Conservation (phyloP, 2,329 filamentous ascomycete genomes). For the Colletotrichum euphorbiae region DNA sequence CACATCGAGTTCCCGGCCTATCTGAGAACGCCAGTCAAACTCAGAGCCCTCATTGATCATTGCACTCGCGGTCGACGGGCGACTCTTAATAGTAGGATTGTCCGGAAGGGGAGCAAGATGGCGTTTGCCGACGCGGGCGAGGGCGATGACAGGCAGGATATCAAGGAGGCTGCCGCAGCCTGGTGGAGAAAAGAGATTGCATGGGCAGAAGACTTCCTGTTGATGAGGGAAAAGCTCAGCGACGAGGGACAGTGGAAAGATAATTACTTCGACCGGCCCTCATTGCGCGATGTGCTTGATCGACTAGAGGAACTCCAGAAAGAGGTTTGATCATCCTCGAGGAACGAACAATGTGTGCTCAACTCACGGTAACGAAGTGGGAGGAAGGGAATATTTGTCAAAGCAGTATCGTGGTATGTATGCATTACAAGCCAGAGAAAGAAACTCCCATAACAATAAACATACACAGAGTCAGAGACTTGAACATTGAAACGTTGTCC, state of each 20-base stretch:
- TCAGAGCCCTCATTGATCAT: conserved; percentile 61
- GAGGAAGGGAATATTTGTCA: background rate
- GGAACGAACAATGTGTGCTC: background rate
- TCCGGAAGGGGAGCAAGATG: conserved; percentile 59
- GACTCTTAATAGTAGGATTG: conserved; percentile 58
- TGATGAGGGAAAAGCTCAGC: conserved; percentile 52
- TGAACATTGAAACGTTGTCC: background rate
- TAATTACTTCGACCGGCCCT: conserved; percentile 63
- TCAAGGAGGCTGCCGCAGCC: conserved; percentile 52
- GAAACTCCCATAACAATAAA: background rate
- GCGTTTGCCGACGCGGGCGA: conserved; percentile 53
- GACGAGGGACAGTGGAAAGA: conserved; percentile 58
- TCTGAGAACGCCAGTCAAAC: conserved; percentile 56
- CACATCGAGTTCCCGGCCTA: conserved; percentile 68
- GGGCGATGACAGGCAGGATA: conserved; percentile 50
- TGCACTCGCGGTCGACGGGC: conserved; percentile 63
- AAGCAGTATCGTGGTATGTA: background rate
- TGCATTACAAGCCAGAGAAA: background rate
- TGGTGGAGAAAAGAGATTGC: conserved; percentile 64
- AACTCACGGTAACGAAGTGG: background rate
- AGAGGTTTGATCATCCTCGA: conserved; percentile 41
- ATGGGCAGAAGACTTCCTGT: conserved; percentile 60
- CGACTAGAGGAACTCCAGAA: conserved; percentile 35
- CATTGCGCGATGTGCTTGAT: conserved; percentile 56
- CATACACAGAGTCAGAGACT: background rate